A percentile compares a stretch with the other conserved stretches of the same genome.
Evolutionary conservation across 2,329 filamentous ascomycete genomes (phyloP).

Genomic region (Diaporthe sp.): DNA sequence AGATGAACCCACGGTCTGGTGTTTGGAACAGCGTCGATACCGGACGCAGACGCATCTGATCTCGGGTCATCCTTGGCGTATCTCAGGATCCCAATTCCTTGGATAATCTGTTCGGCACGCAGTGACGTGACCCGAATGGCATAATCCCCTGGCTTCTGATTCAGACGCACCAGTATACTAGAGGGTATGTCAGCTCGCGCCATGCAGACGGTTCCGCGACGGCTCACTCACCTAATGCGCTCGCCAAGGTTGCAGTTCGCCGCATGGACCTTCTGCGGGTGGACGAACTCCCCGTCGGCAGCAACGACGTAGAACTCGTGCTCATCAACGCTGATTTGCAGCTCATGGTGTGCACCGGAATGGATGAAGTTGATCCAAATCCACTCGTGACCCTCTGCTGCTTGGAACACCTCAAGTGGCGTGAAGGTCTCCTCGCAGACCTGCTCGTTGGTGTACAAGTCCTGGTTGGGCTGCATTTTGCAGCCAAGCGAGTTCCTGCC

Average conservation of each 20-base stretch:
- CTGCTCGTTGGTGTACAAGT: conserved; percentile 36
- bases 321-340: conserved; percentile 42
- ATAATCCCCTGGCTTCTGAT: conserved; percentile 40
- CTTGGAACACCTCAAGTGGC: conserved; percentile 38
- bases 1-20: conserved; percentile 42
- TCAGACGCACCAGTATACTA: conserved; percentile 40
- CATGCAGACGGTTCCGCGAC: background rate
- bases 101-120: conserved; percentile 42
- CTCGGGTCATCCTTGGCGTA: conserved; percentile 27
- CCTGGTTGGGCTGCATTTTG: conserved; percentile 32
- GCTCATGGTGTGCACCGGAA: conserved; percentile 41
- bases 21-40: conserved; percentile 20
- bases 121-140: conserved; percentile 41
- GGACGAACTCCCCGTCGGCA: conserved; percentile 42
- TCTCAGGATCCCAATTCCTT: conserved; percentile 40
- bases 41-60: background rate
- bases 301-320: conserved; percentile 43
- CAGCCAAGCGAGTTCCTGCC: conserved; percentile 40
- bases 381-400: conserved; percentile 38
- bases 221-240: conserved; percentile 38
- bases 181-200: background rate
- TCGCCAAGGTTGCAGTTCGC: conserved; percentile 42
- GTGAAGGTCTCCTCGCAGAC: conserved; percentile 38
- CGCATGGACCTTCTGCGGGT: conserved; percentile 41
- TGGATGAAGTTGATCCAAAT: conserved; percentile 43